Base-by-base conservation (phyloP, 805 yeast genomes). In the Candida ulmi region DNA sequence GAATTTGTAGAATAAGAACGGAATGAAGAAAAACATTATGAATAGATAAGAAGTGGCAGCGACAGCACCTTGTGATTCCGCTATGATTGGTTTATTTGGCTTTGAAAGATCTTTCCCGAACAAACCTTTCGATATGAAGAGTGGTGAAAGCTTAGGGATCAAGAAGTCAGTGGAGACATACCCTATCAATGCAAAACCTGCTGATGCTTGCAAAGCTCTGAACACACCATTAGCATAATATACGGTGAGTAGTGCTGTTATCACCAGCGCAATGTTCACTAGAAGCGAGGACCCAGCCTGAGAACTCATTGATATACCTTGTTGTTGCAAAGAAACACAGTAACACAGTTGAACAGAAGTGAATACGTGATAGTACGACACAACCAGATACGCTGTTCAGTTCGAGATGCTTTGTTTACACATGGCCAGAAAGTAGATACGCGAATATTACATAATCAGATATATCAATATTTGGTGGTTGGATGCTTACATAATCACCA, bases 51-150 rank as follows among this genome's bases (percentile, higher is more conserved):
- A 80, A 4, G 84, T 70, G 0, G 96, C 93, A 5, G 88, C 75
- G 0, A 91, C 83, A 2, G 88, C 82, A n/a, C 99, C 99, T 69
- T 91, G 80, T 0, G 95, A 76, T 63, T 93, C 99, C 1, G 99
- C 93, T 9, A 88, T 71, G 3, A 79, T 68, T 0, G 95, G 95
- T 31, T 61, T 68, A n/a, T 76, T 77, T n/a, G 58, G 60, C 58
- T 93, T 93, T 33, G 88, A 80, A 55, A 88, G 51, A 58, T 93
- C 99, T 45, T 72, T 77, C 9, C 99, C 99, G 45, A 65, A 74
- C n/a, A 93, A 70, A 0, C 99, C 99, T 33, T 83, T 76, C 38
- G 73, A 72, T 17, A 84, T 71, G 60, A 90, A 90, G 31, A 78
- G 68, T 1, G 73, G 69, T 1, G 80, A 71, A n/a, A 83, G 69